Conservation (phyloP, 345 rosid species). For the Camelina neglecta region DNA sequence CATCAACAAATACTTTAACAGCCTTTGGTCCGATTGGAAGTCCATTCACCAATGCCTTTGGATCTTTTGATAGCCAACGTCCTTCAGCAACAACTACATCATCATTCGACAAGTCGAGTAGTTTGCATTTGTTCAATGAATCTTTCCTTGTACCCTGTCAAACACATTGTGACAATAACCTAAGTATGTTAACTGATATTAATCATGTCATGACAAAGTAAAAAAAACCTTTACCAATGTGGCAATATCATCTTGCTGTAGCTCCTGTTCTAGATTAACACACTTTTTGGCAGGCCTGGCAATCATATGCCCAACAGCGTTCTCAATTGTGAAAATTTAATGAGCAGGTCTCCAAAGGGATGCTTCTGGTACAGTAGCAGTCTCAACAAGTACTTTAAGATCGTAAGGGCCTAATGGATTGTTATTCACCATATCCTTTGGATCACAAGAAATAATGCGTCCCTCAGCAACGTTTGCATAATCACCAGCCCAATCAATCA, state of each 20-base stretch:
- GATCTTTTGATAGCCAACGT: too few relatives aligned
- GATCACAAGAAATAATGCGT: neutral
- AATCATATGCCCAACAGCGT: neutral
- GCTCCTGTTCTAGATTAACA: neutral
- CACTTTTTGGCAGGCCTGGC: neutral
- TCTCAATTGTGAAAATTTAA: neutral
- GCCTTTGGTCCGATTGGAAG: too few relatives aligned
- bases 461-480: neutral
- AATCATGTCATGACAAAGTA: too few relatives aligned
- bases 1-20: too few relatives aligned
- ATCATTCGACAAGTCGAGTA: too few relatives aligned
- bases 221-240: neutral
- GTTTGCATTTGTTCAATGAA: too few relatives aligned
- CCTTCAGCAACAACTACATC: too few relatives aligned
- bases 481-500: neutral
- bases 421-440: neutral
- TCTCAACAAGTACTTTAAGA: neutral
- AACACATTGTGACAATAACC: too few relatives aligned
- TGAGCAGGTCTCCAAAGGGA: slow-evolving; percentile 2
- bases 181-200: too few relatives aligned
- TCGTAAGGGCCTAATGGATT: neutral
- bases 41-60: too few relatives aligned
- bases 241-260: neutral
- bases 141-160: too few relatives aligned
- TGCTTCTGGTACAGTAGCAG: neutral